Percentiles rank a stretch among this genome's conserved stretches.
phyloP scores from a whole-genome alignment of 345 rosid species.

The Ceriops tagal region DNA sequence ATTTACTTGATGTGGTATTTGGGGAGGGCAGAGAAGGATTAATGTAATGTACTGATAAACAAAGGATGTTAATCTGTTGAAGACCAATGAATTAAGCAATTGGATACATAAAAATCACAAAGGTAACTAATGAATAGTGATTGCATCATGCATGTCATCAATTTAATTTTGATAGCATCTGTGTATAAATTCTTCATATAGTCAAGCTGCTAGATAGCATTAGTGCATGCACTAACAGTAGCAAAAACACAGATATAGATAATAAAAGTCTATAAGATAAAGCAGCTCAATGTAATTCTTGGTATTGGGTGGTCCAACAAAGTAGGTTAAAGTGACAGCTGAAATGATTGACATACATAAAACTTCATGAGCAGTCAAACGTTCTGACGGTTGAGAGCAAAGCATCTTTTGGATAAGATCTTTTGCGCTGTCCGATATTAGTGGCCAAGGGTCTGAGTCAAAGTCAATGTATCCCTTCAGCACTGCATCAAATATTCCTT shows the following conservation, averaged over 20 bases:
- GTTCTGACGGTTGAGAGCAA: slow-evolving; percentile 67
- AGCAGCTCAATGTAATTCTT: neutral
- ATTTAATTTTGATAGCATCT: neutral
- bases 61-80: no score
- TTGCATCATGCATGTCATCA: no score
- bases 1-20: neutral
- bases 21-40: no score
- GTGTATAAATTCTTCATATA: neutral
- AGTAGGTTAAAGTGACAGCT: neutral
- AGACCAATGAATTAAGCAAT: no score
- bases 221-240: neutral
- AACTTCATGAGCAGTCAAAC: slow-evolving; percentile 94
- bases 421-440: slow-evolving; percentile 85
- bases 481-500: slow-evolving; percentile 98
- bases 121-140: no score
- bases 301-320: neutral
- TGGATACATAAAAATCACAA: no score
- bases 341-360: slow-evolving; percentile 56
- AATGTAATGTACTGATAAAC: no score
- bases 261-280: neutral
- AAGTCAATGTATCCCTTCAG: slow-evolving; percentile 90
- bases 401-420: slow-evolving; percentile 83
- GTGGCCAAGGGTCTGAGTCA: slow-evolving; percentile 94
- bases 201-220: slow-evolving; percentile 1
- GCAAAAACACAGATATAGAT: neutral